Conservation (phyloP, 805 yeast species). For the Yarrowia deformans region DNA sequence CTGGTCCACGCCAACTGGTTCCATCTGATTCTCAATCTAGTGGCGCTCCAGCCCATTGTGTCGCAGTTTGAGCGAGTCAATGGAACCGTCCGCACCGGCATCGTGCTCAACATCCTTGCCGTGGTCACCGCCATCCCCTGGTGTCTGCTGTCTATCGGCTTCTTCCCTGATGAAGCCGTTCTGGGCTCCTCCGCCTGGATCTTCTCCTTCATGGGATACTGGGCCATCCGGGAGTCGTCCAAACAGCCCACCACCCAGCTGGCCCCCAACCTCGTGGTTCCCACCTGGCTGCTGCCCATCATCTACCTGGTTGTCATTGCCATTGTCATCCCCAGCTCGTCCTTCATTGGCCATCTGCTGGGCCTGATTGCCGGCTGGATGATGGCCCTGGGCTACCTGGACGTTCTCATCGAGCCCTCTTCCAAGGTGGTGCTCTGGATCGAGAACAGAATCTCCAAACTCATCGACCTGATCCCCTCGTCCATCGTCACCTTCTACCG, state of each 20-base stretch:
- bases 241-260: conserved; percentile 34
- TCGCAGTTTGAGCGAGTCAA: conserved; percentile 70
- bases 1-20: conserved; percentile 67
- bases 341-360: conserved; percentile 76
- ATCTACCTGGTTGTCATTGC: conserved; percentile 58
- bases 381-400: conserved; percentile 62
- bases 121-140: conserved; percentile 71
- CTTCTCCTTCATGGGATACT: conserved; percentile 70
- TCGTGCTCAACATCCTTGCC: conserved; percentile 75
- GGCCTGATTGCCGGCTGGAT: conserved; percentile 72
- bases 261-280: conserved; percentile 53
- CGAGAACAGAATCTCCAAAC: conserved; percentile 60
- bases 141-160: conserved; percentile 53
- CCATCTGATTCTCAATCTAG: conserved; percentile 67
- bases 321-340: conserved; percentile 67
- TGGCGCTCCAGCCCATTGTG: conserved; percentile 66
- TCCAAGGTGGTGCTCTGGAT: conserved; percentile 64
- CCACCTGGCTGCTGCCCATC: conserved; percentile 68
- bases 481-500: conserved; percentile 43
- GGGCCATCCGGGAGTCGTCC: conserved; percentile 58
- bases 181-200: conserved; percentile 79
- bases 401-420: conserved; percentile 65
- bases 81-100: conserved; percentile 87
- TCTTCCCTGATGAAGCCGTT: conserved; percentile 62
- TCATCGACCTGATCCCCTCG: conserved; percentile 62